These are phyloP conservation scores for Aspergillus amoenus DNA, from an alignment of 2,329 filamentous ascomycete genomes.

Conservation along the genomic window DNA sequence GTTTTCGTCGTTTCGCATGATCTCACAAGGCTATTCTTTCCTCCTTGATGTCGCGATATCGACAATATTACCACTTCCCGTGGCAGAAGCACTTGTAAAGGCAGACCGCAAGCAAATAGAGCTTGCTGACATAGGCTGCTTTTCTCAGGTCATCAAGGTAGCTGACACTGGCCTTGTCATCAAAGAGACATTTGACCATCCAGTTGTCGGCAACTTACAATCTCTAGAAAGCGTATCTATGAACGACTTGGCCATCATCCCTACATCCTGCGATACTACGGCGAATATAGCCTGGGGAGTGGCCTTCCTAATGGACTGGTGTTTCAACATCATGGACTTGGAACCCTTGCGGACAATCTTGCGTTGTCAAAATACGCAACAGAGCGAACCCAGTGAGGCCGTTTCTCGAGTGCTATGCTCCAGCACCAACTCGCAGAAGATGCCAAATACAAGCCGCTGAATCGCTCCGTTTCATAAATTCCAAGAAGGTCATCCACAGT, in stretches of 20 bases:
- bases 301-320: neutral
- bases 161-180: slow-evolving; percentile 7
- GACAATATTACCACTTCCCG: neutral
- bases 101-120: neutral
- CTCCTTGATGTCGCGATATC: too few species aligned
- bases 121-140: slow-evolving; percentile 6
- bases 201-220: neutral
- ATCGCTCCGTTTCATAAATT: neutral
- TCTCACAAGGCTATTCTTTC: too few species aligned
- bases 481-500: neutral
- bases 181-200: slow-evolving; percentile 1
- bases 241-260: slow-evolving; percentile 6
- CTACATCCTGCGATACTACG: slow-evolving; percentile 5
- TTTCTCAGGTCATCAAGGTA: slow-evolving; percentile 6
- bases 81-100: neutral
- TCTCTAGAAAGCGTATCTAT: slow-evolving; percentile 5
- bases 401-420: neutral
- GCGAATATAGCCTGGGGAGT: neutral
- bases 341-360: slow-evolving; percentile 3
- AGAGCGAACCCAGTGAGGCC: neutral
- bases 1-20: too few species aligned
- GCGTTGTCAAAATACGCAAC: neutral
- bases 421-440: neutral
- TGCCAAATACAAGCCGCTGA: neutral
- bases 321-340: neutral